phyloP scores from a whole-genome alignment of 352 stramenopile species.

The Phytophthora tentaculata region DNA sequence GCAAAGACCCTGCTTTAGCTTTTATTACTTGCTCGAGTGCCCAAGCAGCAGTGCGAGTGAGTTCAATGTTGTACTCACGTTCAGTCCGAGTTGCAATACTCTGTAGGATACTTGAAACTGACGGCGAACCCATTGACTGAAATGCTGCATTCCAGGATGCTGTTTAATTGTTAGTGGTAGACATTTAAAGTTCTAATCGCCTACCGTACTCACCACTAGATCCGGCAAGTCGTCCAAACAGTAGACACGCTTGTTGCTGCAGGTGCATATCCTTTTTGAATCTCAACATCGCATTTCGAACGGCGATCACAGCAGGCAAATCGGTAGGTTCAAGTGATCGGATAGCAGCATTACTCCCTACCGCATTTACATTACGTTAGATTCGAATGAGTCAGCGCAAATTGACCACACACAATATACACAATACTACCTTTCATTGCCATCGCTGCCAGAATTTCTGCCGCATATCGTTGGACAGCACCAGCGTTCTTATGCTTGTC shows the following conservation, averaged over 20 bases:
- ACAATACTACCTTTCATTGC: conserved; percentile 41
- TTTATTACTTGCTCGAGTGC: conserved; percentile 43
- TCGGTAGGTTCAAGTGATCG: conserved; percentile 35
- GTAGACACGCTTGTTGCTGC: conserved; percentile 40
- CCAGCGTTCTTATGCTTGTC: conserved; percentile 38
- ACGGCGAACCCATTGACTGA: conserved; percentile 21
- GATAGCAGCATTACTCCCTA: conserved; percentile 8
- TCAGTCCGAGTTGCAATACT: conserved; percentile 15
- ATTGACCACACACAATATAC: no score
- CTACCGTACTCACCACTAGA: conserved; percentile 24
- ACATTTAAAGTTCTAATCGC: no score
- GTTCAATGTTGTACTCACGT: conserved; percentile 30
- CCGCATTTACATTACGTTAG: no score
- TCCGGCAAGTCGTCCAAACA: conserved; percentile 54
- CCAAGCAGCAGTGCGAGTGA: conserved; percentile 35
- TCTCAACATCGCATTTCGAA: conserved; percentile 50
- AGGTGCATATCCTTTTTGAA: conserved; percentile 58
- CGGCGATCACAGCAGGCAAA: conserved; percentile 31
- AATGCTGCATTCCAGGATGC: conserved; percentile 45
- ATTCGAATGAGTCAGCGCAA: no score
- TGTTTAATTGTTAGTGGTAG: conserved; percentile 17
- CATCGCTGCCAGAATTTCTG: conserved; percentile 52
- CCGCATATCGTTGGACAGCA: conserved; percentile 44
- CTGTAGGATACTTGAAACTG: conserved; percentile 33
- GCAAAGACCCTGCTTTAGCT: conserved; percentile 18